These are phyloP conservation scores for Phialophora chinensis DNA, from an alignment of 2,329 filamentous ascomycete genomes.

Conservation along the genomic window DNA sequence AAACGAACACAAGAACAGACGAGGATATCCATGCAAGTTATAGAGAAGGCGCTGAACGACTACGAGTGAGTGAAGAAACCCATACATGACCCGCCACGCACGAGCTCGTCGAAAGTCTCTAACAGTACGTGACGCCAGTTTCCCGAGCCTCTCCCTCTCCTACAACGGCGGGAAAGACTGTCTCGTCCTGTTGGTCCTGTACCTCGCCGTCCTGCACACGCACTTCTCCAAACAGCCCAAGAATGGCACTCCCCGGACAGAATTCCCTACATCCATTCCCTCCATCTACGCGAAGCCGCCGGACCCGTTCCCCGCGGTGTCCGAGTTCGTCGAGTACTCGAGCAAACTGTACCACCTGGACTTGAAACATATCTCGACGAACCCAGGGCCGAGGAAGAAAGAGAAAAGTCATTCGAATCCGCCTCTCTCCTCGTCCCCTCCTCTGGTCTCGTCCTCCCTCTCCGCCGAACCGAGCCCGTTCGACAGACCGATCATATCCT, in stretches of 20 bases:
- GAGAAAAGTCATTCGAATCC: conserved; percentile 35
- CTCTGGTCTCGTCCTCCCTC: neutral
- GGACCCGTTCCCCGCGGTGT: conserved; percentile 84
- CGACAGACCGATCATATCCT: conserved; percentile 50
- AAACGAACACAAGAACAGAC: conserved; percentile 75
- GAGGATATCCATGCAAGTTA: conserved; percentile 71
- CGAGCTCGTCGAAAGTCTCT: neutral
- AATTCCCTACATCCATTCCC: conserved; percentile 64
- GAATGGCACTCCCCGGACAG: conserved; percentile 14
- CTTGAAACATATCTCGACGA: conserved; percentile 72
- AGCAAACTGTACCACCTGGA: conserved; percentile 74
- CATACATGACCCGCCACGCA: neutral
- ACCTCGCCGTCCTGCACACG: conserved; percentile 68
- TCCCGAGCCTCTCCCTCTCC: conserved; percentile 81
- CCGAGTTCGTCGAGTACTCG: conserved; percentile 76
- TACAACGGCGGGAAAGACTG: conserved; percentile 99
- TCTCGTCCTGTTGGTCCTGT: conserved; percentile 85
- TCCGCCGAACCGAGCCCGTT: neutral
- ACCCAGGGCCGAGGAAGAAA: conserved; percentile 50
- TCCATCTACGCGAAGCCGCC: conserved; percentile 87
- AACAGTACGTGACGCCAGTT: conserved; percentile 46
- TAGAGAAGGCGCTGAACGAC: conserved; percentile 73
- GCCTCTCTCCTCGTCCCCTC: conserved; percentile 1
- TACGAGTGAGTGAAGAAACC: conserved; percentile 67
- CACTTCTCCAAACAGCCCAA: conserved; percentile 38